These are phyloP conservation scores for Aureobasidium pullulans DNA, from an alignment of 2,329 filamentous ascomycete species.

Conservation along the genomic window DNA sequence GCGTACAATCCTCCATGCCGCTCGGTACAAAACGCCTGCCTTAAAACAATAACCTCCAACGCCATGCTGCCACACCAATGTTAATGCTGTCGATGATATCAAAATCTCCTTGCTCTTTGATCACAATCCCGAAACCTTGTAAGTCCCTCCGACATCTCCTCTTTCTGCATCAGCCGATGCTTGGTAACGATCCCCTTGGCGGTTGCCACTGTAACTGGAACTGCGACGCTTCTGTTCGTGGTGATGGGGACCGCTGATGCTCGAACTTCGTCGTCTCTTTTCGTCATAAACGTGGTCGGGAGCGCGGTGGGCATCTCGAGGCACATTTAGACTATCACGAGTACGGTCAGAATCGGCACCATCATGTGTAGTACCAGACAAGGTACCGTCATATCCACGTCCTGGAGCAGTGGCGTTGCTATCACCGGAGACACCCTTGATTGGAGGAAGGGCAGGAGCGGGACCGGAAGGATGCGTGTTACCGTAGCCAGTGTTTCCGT, in stretches of 20 bases:
- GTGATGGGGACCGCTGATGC: not conserved
- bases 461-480: constrained; percentile 2
- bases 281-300: constrained; percentile 10
- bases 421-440: not conserved
- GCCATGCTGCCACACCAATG: not conserved
- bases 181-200: constrained; percentile 7
- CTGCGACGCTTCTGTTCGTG: not conserved
- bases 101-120: not conserved
- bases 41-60: constrained; percentile 5
- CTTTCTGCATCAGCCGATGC: constrained; percentile 5
- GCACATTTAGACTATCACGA: constrained; percentile 11
- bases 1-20: not conserved
- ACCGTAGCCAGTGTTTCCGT: constrained; percentile 6
- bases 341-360: constrained; percentile 11
- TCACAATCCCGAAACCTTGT: constrained; percentile 14
- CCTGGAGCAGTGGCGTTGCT: not conserved
- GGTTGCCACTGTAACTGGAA: not conserved
- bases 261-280: constrained; percentile 6
- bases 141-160: constrained; percentile 10
- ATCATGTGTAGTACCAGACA: constrained; percentile 10
- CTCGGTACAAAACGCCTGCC: not conserved
- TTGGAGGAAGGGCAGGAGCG: not conserved
- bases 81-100: not conserved
- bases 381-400: constrained; percentile 4
- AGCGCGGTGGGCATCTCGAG: constrained; percentile 9